A percentile compares a stretch with the other conserved stretches of the same genome.
These are phyloP conservation scores for Psilocybe tampanensis DNA, from an alignment of 768 basidiomycete genomes.

Conservation along the genomic window DNA sequence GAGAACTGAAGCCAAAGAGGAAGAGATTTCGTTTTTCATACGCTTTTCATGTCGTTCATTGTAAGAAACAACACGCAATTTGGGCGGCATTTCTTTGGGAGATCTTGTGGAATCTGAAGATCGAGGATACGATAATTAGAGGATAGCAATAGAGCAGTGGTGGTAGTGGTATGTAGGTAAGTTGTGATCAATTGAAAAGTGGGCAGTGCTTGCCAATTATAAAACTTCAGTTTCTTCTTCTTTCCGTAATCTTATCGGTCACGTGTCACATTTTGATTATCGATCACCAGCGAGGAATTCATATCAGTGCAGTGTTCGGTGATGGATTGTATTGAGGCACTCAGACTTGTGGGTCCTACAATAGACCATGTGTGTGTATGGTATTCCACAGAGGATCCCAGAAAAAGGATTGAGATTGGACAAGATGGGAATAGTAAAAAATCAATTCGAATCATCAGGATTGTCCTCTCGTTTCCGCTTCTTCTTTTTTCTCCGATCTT, in stretches of 20 bases:
- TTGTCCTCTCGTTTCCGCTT: conserved; percentile 5
- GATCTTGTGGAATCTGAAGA: neutral
- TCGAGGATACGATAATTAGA: neutral
- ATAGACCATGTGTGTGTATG: too few species aligned
- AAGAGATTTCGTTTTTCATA: conserved; percentile 26
- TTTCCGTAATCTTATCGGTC: conserved; percentile 12
- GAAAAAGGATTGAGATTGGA: neutral
- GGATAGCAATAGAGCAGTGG: neutral
- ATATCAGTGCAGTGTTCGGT: too few species aligned
- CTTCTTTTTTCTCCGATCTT: conserved; percentile 11
- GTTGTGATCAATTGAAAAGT: neutral
- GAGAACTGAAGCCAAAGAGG: conserved; percentile 26
- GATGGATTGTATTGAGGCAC: neutral
- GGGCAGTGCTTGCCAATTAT: conserved; percentile 2
- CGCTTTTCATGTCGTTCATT: conserved; percentile 23
- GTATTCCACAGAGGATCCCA: neutral
- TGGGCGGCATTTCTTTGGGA: conserved; percentile 22
- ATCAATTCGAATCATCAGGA: neutral
- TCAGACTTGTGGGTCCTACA: neutral
- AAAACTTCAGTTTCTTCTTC: neutral
- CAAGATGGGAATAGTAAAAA: neutral
- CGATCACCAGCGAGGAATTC: neutral
- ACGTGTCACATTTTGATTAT: conserved; percentile 7
- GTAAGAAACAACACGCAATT: conserved; percentile 18
- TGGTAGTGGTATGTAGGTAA: conserved; percentile 10